These are phyloP conservation scores for Rubia yunnanensis DNA, from an alignment of 257 asterid species.

Conservation along the genomic window DNA sequence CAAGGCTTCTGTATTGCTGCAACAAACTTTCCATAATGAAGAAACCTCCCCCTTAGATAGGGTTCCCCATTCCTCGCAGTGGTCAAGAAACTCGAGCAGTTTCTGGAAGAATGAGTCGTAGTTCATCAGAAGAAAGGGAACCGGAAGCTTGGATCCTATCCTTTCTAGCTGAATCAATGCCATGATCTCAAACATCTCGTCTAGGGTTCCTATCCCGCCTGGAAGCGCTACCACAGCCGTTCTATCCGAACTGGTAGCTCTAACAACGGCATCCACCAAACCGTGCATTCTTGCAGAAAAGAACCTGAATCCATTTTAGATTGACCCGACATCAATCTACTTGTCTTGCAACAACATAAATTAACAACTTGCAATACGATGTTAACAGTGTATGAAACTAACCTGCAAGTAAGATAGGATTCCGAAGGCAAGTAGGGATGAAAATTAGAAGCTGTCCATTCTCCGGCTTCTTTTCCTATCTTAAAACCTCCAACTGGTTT, in stretches of 20 bases:
- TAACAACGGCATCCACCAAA: constrained; percentile 80
- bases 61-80: constrained; percentile 72
- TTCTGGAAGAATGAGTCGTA: constrained; percentile 69
- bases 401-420: constrained; percentile 85
- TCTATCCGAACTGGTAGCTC: constrained; percentile 43
- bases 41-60: constrained; percentile 62
- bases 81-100: constrained; percentile 60
- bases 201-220: constrained; percentile 90
- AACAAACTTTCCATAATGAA: constrained; percentile 70
- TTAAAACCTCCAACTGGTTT: constrained; percentile 90
- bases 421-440: constrained; percentile 70
- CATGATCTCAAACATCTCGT: constrained; percentile 76
- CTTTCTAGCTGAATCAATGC: constrained; percentile 77
- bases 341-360: background rate
- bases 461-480: constrained; percentile 88
- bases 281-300: constrained; percentile 97
- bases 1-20: constrained; percentile 65
- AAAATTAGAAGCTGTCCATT: constrained; percentile 65
- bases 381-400: constrained; percentile 8
- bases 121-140: constrained; percentile 83
- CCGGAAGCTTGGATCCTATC: constrained; percentile 59
- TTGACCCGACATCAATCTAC: background rate
- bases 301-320: constrained; percentile 40
- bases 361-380: background rate
- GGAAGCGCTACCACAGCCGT: constrained; percentile 86